A percentile compares a stretch with the other conserved stretches of the same genome.
These are phyloP conservation scores for Carallia brachiata DNA, from an alignment of 345 rosid genomes.

Conservation along the genomic window DNA sequence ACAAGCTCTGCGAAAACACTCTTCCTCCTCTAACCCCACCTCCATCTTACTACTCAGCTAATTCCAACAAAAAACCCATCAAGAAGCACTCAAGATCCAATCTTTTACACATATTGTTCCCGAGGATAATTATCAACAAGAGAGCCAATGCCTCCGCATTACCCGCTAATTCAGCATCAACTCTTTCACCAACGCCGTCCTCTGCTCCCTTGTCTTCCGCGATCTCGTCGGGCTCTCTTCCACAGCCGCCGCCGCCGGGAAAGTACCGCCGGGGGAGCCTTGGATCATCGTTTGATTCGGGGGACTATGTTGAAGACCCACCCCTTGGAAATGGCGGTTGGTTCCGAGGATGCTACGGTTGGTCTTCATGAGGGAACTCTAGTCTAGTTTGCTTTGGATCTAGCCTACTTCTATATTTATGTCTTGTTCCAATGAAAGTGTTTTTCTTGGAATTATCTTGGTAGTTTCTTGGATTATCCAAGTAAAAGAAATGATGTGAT, in stretches of 20 bases:
- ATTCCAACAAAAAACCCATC: slow-evolving; percentile 10
- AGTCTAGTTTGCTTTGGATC: slow-evolving; percentile 9
- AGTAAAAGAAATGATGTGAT: background rate
- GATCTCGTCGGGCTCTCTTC: background rate
- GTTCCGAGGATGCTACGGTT: slow-evolving; percentile 9
- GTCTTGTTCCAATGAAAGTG: background rate
- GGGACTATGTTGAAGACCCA: slow-evolving; percentile 25
- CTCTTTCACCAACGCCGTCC: background rate
- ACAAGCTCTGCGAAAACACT: slow-evolving; percentile 18
- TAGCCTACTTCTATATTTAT: background rate
- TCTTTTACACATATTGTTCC: slow-evolving; percentile 34
- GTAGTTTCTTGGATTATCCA: background rate
- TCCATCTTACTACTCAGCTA: slow-evolving; percentile 40
- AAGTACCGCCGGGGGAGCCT: slow-evolving; percentile 8
- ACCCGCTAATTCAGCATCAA: background rate
- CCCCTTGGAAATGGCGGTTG: background rate
- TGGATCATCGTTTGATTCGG: slow-evolving; percentile 39
- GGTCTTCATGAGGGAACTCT: slow-evolving; percentile 10
- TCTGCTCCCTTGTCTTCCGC: slow-evolving; percentile 16
- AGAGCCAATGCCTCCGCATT: background rate
- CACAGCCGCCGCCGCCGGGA: background rate
- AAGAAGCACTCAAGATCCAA: slow-evolving; percentile 37
- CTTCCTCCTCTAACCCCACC: slow-evolving; percentile 74
- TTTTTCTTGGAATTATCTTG: background rate
- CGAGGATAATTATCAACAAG: slow-evolving; percentile 30